Evolutionary conservation across 805 yeast genomes (phyloP).

Genomic region (Nakazawaea anatomiae): DNA sequence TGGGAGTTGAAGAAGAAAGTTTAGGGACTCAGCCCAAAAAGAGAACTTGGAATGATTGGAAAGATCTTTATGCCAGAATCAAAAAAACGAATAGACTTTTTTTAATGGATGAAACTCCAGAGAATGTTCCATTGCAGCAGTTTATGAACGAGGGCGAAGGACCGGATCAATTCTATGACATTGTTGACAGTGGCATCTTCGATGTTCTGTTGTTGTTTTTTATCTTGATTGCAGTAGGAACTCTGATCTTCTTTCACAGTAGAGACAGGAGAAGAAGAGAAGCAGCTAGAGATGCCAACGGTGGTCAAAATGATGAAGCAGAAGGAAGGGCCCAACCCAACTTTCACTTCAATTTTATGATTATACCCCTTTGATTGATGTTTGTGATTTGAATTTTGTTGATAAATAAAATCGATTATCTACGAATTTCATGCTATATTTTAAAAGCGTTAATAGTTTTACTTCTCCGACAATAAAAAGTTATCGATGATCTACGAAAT

Average conservation of each 20-base stretch:
- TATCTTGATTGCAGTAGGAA: conserved; percentile 11
- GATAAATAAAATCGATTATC: not conserved
- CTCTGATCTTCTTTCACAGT: conserved; percentile 14
- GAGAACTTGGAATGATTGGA: conserved; percentile 30
- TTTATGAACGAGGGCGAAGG: not conserved
- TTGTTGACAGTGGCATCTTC: conserved; percentile 10
- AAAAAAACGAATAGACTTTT: conserved; percentile 7
- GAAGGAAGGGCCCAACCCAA: conserved; percentile 7
- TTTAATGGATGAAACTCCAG: conserved; percentile 10
- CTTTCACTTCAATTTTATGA: conserved; percentile 21
- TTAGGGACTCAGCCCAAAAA: conserved; percentile 5
- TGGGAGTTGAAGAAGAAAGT: conserved; percentile 25
- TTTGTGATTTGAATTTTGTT: not conserved
- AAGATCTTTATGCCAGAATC: conserved; percentile 18
- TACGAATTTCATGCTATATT: no score
- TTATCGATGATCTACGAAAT: no score
- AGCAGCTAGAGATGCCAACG: not conserved
- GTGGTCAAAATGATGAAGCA: conserved; percentile 1
- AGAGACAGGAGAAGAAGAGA: conserved; percentile 16
- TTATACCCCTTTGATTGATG: conserved; percentile 17
- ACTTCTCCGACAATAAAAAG: not conserved
- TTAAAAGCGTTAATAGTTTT: not conserved
- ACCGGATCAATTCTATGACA: not conserved
- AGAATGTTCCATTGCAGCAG: not conserved
- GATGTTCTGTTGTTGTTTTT: conserved; percentile 15